These are phyloP conservation scores for Strobilomyces confusus DNA, from an alignment of 768 basidiomycete species.

Conservation along the genomic window DNA sequence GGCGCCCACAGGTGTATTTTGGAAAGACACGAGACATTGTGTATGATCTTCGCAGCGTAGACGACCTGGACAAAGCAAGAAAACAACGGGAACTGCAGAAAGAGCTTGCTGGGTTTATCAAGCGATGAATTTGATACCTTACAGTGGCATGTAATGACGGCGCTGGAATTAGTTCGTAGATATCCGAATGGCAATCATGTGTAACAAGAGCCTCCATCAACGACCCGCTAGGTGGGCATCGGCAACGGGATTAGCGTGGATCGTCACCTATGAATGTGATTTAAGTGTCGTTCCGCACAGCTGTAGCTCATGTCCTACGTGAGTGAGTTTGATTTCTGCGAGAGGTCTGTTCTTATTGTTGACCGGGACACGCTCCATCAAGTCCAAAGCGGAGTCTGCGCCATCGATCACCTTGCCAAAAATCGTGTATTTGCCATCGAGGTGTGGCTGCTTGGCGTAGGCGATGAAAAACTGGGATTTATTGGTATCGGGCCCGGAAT, in stretches of 20 bases:
- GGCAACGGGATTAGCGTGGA: constrained; percentile 95
- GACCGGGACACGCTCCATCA: constrained; percentile 91
- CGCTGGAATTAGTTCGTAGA: background rate
- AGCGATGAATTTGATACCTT: constrained; percentile 43
- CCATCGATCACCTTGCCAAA: constrained; percentile 99
- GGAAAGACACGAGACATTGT: constrained; percentile 96
- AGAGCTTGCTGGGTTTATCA: constrained; percentile 85
- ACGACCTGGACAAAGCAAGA: constrained; percentile 78
- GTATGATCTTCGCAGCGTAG: constrained; percentile 83
- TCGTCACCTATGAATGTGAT: constrained; percentile 54
- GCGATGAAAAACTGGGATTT: constrained; percentile 89
- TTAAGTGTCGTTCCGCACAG: background rate
- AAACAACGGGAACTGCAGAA: constrained; percentile 84
- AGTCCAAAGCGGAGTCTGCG: constrained; percentile 86
- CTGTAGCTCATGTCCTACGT: constrained; percentile 45
- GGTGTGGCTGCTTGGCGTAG: constrained; percentile 88
- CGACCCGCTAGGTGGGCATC: constrained; percentile 47
- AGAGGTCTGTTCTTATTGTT: constrained; percentile 87
- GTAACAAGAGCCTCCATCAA: constrained; percentile 11
- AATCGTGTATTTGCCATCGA: constrained; percentile 93
- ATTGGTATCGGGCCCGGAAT: constrained; percentile 90
- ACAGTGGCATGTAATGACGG: background rate
- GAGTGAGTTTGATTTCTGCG: constrained; percentile 75
- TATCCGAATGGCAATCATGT: background rate
- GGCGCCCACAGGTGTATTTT: constrained; percentile 71